Percentiles rank a stretch among this genome's conserved stretches.
Evolutionary conservation across 148 eudicot genomes (phyloP).

Genomic region (Camellia lanceoleosa): DNA sequence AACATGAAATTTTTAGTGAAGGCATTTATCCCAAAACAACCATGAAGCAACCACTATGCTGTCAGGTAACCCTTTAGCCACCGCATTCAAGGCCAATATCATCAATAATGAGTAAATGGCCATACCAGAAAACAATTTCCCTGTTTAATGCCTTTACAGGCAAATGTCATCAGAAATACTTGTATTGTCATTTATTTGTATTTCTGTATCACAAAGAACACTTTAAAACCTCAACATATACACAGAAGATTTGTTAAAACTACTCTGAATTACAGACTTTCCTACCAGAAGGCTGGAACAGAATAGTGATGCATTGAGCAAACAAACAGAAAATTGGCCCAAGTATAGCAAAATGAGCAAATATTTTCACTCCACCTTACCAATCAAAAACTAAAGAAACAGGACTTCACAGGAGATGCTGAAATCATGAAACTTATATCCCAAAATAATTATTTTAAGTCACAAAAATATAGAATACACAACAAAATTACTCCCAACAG

Average conservation of each 20-base stretch:
- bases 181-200: background rate
- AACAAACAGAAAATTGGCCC: background rate
- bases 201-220: background rate
- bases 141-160: background rate
- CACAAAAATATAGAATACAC: constrained; percentile 8
- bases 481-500: background rate
- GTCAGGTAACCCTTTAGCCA: background rate
- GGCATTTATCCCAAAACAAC: background rate
- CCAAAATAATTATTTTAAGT: background rate
- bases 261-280: background rate
- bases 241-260: background rate
- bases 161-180: constrained; percentile 6
- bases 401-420: constrained; percentile 6
- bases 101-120: background rate
- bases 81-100: background rate
- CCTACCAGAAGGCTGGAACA: background rate
- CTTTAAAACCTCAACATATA: background rate
- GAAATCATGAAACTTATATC: constrained; percentile 16
- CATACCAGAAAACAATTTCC: background rate
- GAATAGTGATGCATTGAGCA: background rate
- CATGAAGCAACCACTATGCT: background rate
- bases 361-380: constrained; percentile 16
- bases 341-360: constrained; percentile 4
- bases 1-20: background rate
- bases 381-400: constrained; percentile 19